phyloP scores from a whole-genome alignment of 352 stramenopile genomes.

The Pythium insidiosum region DNA sequence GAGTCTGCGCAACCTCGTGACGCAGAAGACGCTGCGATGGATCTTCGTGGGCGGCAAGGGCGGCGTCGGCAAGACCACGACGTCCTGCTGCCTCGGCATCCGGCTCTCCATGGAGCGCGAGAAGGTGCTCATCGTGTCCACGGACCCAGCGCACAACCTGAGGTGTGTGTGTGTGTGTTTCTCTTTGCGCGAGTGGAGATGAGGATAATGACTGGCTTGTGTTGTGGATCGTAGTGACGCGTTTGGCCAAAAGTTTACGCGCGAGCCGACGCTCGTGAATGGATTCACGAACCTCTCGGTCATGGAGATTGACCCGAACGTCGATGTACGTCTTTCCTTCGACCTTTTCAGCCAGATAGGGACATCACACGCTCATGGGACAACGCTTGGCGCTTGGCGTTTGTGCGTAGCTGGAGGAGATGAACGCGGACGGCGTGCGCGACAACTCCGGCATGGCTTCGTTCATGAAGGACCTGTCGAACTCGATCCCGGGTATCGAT shows the following conservation, averaged over 20 bases:
- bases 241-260: conserved; percentile 99
- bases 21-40: conserved; percentile 87
- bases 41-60: conserved; percentile 96
- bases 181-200: no score
- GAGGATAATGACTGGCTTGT: no score
- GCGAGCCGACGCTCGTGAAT: conserved; percentile 95
- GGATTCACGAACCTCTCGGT: conserved; percentile 97
- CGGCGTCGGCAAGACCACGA: conserved; percentile 96
- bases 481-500: conserved; percentile 98
- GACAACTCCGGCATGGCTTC: conserved; percentile 88
- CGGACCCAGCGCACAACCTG: conserved; percentile 99
- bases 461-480: conserved; percentile 96
- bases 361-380: no score
- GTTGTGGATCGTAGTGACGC: conserved; percentile 77
- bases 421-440: conserved; percentile 72
- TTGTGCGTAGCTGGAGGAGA: conserved; percentile 63
- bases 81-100: conserved; percentile 96
- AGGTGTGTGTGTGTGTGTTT: conserved; percentile 27
- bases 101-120: conserved; percentile 86
- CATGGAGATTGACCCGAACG: conserved; percentile 97
- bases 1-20: conserved; percentile 87
- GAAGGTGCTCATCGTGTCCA: conserved; percentile 98
- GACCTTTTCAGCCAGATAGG: no score
- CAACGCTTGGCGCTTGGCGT: background rate
- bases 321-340: conserved; percentile 41